phyloP scores from a whole-genome alignment of 1,284 basidiomycete species.

The Cerioporus squamosus region DNA sequence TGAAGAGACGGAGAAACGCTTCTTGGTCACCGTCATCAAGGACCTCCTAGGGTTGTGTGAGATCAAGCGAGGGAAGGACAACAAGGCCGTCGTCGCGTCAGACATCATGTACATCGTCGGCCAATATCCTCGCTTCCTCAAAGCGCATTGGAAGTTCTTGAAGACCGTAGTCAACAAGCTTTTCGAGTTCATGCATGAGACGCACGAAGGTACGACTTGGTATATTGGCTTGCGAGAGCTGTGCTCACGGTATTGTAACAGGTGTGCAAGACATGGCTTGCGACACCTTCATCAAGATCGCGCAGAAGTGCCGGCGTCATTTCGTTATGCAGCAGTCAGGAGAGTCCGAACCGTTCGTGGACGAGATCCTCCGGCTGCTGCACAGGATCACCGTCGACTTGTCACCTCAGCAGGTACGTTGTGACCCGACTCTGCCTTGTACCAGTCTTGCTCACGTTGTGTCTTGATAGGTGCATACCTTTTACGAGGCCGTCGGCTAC shows the following conservation, averaged over 20 bases:
- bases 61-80: conserved; percentile 99
- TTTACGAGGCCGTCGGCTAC: conserved; percentile 98
- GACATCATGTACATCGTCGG: conserved; percentile 99
- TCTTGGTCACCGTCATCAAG: conserved; percentile 99
- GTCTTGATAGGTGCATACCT: conserved; percentile 80
- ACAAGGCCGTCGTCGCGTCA: conserved; percentile 99
- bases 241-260: conserved; percentile 33
- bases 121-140: conserved; percentile 99
- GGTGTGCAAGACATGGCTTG: conserved; percentile 99
- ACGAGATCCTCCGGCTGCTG: conserved; percentile 93
- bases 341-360: conserved; percentile 97
- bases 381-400: conserved; percentile 97
- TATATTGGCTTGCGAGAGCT: conserved; percentile 8
- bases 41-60: conserved; percentile 96
- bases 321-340: conserved; percentile 99
- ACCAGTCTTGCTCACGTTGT: neutral
- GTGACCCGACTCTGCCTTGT: neutral
- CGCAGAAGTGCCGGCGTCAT: conserved; percentile 97
- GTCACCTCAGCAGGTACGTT: conserved; percentile 84
- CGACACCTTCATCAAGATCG: conserved; percentile 99
- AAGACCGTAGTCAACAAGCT: conserved; percentile 99
- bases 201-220: conserved; percentile 81
- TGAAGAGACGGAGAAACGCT: conserved; percentile 98
- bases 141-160: conserved; percentile 99
- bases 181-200: conserved; percentile 99